These are phyloP conservation scores for Ensete ventricosum DNA, from an alignment of 176 grass and related monocot species.

Conservation along the genomic window DNA sequence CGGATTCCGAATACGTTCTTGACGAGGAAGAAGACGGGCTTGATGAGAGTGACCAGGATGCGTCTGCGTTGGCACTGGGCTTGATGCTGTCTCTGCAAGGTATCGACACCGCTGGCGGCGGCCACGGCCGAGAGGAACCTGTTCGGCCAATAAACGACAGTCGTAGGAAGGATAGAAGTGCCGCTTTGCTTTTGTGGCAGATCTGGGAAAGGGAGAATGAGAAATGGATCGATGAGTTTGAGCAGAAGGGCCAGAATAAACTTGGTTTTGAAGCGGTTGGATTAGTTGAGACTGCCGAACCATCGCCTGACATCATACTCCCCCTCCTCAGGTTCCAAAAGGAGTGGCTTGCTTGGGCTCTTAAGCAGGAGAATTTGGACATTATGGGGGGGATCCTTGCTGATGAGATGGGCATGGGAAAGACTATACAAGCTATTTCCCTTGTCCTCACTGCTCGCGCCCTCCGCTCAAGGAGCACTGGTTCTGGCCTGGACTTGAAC, in stretches of 20 bases:
- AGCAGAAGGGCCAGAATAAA: not conserved
- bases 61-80: not conserved
- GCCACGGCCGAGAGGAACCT: not conserved
- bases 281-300: slow-evolving; percentile 26
- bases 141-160: not conserved
- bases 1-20: slow-evolving; percentile 5
- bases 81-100: not conserved
- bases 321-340: slow-evolving; percentile 83
- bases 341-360: slow-evolving; percentile 88
- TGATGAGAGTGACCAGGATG: not conserved
- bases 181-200: slow-evolving; percentile 42
- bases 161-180: not conserved
- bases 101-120: not conserved
- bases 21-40: not conserved
- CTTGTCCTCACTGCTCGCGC: slow-evolving; percentile 59
- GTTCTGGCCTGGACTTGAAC: not conserved
- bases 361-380: slow-evolving; percentile 55
- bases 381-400: slow-evolving; percentile 72
- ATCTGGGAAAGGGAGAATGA: slow-evolving; percentile 49
- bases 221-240: slow-evolving; percentile 38
- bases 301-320: slow-evolving; percentile 47
- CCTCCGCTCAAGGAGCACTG: not conserved
- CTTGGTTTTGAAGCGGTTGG: not conserved
- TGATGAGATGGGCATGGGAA: slow-evolving; percentile 98
- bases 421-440: slow-evolving; percentile 94